These are phyloP conservation scores for Nakazawaea populi DNA, from an alignment of 805 yeast genomes.

Conservation along the genomic window DNA sequence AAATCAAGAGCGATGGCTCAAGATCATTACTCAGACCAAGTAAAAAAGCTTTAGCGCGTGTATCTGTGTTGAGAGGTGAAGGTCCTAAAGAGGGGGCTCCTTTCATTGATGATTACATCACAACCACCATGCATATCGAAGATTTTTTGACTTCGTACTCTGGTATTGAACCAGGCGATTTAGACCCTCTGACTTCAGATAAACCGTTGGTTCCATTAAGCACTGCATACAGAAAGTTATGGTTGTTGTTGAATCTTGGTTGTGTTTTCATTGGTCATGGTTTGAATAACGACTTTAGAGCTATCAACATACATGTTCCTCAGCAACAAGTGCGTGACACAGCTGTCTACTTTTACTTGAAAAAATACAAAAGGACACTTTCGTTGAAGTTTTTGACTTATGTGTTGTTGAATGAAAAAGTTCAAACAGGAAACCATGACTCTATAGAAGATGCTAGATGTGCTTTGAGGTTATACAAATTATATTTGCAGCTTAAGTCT, in stretches of 20 bases:
- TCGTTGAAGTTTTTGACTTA: slow-evolving; percentile 85
- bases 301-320: slow-evolving; percentile 89
- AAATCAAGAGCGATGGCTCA: slow-evolving; percentile 67
- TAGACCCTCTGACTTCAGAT: slow-evolving; percentile 60
- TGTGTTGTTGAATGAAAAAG: slow-evolving; percentile 63
- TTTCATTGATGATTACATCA: slow-evolving; percentile 89
- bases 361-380: slow-evolving; percentile 68
- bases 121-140: slow-evolving; percentile 61
- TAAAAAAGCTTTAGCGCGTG: slow-evolving; percentile 74
- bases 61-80: slow-evolving; percentile 76
- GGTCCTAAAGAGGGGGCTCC: slow-evolving; percentile 67
- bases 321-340: slow-evolving; percentile 84
- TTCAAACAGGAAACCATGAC: slow-evolving; percentile 93
- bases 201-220: slow-evolving; percentile 73
- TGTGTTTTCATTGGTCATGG: slow-evolving; percentile 96
- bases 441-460: slow-evolving; percentile 94
- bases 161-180: slow-evolving; percentile 92
- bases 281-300: slow-evolving; percentile 81
- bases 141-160: slow-evolving; percentile 88
- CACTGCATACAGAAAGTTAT: slow-evolving; percentile 79
- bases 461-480: slow-evolving; percentile 72
- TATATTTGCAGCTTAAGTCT: slow-evolving; percentile 56
- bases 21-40: slow-evolving; percentile 70
- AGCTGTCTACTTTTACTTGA: slow-evolving; percentile 67
- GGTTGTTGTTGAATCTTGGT: slow-evolving; percentile 86